A percentile compares a stretch with the other conserved stretches of the same genome.
These are phyloP conservation scores for Paramyrothecium roridum DNA, from an alignment of 2,329 filamentous ascomycete species.

Conservation along the genomic window DNA sequence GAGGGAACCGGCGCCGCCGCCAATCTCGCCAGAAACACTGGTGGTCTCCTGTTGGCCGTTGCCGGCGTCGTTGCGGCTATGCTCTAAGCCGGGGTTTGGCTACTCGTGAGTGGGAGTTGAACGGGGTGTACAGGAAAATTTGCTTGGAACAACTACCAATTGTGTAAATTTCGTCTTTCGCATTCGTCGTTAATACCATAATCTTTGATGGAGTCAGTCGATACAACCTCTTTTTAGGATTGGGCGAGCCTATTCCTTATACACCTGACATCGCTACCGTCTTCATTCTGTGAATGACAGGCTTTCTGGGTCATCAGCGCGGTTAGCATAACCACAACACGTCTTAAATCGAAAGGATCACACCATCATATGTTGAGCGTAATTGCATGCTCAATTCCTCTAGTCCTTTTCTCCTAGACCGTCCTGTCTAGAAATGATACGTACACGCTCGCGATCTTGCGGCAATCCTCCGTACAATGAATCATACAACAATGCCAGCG, in stretches of 20 bases:
- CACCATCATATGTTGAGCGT: neutral
- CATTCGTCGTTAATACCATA: neutral
- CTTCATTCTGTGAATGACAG: too few species aligned
- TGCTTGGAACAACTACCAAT: neutral
- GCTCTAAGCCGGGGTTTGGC: slow-evolving; percentile 20
- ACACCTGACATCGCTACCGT: too few species aligned
- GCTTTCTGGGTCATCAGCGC: too few species aligned
- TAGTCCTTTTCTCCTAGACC: neutral
- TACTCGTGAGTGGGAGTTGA: neutral
- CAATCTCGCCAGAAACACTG: slow-evolving; percentile 26
- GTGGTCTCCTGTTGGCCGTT: slow-evolving; percentile 30
- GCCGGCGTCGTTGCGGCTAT: slow-evolving; percentile 34
- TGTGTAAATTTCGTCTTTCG: neutral
- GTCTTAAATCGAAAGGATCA: neutral
- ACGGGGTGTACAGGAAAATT: neutral
- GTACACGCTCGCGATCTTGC: neutral
- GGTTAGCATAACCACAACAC: neutral
- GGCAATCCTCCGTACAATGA: neutral
- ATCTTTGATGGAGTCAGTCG: too few species aligned
- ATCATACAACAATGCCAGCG: neutral
- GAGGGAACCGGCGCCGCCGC: slow-evolving; percentile 19
- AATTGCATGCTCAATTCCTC: neutral
- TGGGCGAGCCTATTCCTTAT: too few species aligned
- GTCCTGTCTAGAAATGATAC: neutral
- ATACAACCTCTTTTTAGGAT: too few species aligned